phyloP scores from a whole-genome alignment of 805 yeast genomes.

The Saccharomycopsis capsularis region DNA sequence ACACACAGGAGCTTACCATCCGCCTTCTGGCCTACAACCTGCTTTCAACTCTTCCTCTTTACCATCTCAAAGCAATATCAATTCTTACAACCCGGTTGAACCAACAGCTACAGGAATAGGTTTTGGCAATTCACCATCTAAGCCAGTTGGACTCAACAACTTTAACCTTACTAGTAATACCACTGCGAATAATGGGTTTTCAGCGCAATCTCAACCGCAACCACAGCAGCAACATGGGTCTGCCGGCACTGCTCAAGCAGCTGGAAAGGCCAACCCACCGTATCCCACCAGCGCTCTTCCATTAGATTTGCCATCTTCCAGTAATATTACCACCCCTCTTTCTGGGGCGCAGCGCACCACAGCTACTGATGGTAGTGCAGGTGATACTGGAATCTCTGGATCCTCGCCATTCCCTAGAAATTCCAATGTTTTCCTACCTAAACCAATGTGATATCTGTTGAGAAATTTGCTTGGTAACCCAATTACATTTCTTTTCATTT shows the following conservation, averaged over 20 bases:
- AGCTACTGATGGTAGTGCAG: neutral
- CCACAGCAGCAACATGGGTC: neutral
- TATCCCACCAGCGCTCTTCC: neutral
- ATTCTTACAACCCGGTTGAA: slow-evolving; percentile 5
- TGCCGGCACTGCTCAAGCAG: no score
- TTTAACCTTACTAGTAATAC: neutral
- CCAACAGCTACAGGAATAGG: slow-evolving; percentile 16
- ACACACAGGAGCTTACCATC: no score
- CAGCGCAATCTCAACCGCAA: neutral
- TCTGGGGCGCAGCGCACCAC: neutral
- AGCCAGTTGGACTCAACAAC: neutral
- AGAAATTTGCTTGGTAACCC: no score
- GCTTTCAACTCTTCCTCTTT: no score
- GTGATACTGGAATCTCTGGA: slow-evolving; percentile 2
- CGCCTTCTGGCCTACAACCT: no score
- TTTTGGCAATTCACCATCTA: slow-evolving; percentile 13
- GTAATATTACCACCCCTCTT: no score
- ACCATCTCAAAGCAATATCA: no score
- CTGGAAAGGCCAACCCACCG: neutral
- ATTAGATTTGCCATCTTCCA: neutral
- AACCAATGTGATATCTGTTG: neutral
- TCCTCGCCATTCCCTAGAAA: slow-evolving; percentile 15
- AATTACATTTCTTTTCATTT: no score
- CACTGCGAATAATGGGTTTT: no score
- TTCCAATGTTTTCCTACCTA: slow-evolving; percentile 12